These are phyloP conservation scores for Aspergillus fructus DNA, from an alignment of 2,329 filamentous ascomycete genomes.

Conservation along the genomic window DNA sequence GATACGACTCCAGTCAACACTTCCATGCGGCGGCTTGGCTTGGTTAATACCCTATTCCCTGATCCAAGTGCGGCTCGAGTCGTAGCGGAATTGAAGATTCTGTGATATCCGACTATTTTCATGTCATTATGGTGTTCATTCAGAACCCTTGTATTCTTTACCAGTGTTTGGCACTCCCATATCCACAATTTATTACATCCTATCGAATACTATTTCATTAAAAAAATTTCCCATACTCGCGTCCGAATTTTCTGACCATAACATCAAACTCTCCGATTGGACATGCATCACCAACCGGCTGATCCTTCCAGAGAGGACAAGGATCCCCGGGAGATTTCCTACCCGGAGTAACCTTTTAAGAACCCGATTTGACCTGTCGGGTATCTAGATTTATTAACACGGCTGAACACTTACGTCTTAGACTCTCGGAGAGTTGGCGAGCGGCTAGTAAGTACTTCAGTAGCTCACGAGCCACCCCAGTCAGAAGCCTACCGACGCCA, in stretches of 20 bases:
- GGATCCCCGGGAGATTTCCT: neutral
- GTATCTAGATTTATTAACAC: no score
- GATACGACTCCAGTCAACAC: neutral
- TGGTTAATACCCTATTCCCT: neutral
- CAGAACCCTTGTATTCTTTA: neutral
- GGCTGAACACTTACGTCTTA: no score
- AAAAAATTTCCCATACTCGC: neutral
- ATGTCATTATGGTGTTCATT: no score
- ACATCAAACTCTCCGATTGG: neutral
- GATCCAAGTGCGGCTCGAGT: no score
- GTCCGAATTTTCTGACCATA: neutral
- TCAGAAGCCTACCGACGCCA: neutral
- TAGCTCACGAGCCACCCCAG: neutral
- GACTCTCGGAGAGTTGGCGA: neutral
- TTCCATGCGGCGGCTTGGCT: neutral
- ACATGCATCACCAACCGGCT: neutral
- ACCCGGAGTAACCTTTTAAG: no score
- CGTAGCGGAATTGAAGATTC: no score
- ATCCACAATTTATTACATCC: neutral
- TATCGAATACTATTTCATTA: neutral
- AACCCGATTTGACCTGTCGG: no score
- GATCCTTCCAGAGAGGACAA: neutral
- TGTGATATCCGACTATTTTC: no score
- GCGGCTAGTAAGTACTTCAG: neutral
- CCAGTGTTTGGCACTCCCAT: neutral